Percentiles rank a stretch among this genome's conserved stretches.
phyloP scores from a whole-genome alignment of 2,329 filamentous ascomycete species.

The Fusarium sp. region DNA sequence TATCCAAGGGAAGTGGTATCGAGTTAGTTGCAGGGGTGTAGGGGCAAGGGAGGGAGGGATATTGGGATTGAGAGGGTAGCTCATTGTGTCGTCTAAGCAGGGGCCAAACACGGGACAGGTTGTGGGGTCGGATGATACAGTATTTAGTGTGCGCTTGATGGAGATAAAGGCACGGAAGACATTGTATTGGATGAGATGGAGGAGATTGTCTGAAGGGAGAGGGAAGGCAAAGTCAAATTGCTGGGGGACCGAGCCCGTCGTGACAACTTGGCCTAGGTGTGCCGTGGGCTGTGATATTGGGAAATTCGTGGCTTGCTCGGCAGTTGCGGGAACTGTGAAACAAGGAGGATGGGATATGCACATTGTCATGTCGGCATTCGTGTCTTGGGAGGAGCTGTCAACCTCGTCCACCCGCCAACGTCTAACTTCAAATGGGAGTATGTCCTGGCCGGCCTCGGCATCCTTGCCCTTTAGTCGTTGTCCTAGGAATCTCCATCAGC shows the following conservation, averaged over 20 bases:
- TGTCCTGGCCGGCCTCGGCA: neutral
- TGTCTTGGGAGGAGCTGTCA: neutral
- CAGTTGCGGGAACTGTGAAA: no score
- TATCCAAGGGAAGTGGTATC: conserved; percentile 9
- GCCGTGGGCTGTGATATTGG: no score
- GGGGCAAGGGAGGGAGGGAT: neutral
- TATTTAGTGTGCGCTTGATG: conserved; percentile 3
- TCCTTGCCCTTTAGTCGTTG: neutral
- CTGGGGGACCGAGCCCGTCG: no score
- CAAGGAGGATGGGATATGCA: no score
- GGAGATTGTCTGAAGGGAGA: neutral
- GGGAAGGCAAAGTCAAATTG: neutral
- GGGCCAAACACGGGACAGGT: conserved; percentile 1
- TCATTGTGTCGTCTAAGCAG: neutral
- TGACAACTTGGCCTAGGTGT: no score
- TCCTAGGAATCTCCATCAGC: neutral
- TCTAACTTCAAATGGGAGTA: neutral
- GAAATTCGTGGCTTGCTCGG: no score
- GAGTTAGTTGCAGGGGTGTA: neutral
- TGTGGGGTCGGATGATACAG: neutral
- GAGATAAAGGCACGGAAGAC: conserved; percentile 7
- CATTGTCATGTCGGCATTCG: rapidly evolving
- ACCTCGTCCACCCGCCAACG: neutral
- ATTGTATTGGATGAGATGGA: conserved; percentile 6
- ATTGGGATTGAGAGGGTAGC: neutral